These are phyloP conservation scores for Fusarium gaditjirri DNA, from an alignment of 2,329 filamentous ascomycete species.

Conservation along the genomic window DNA sequence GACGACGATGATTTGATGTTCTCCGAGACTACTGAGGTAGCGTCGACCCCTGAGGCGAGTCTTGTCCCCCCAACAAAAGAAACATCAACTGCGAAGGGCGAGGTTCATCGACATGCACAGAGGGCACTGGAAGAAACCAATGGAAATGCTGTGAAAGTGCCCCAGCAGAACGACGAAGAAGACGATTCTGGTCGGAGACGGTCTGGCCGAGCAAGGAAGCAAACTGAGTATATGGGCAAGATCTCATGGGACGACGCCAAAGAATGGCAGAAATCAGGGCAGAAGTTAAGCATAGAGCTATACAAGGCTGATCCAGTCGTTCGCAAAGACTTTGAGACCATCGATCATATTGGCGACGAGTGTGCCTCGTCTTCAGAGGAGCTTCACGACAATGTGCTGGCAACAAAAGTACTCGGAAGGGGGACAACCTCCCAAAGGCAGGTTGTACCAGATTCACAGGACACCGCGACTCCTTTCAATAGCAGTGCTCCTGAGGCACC, in stretches of 20 bases:
- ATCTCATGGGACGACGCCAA: slow-evolving; percentile 45
- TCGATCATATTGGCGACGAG: slow-evolving; percentile 6
- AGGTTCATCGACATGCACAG: not conserved
- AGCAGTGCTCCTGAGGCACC: slow-evolving; percentile 35
- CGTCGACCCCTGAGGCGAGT: not conserved
- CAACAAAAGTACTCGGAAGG: not conserved
- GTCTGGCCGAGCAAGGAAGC: slow-evolving; percentile 45
- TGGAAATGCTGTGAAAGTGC: not conserved
- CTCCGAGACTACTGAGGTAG: not conserved
- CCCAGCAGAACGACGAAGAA: not conserved
- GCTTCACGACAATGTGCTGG: not conserved
- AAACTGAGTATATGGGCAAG: slow-evolving; percentile 46
- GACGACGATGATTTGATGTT: slow-evolving; percentile 43
- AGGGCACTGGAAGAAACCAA: not conserved
- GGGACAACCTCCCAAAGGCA: not conserved
- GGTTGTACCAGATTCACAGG: slow-evolving; percentile 47
- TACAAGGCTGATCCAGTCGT: slow-evolving; percentile 3
- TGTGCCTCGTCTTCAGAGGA: not conserved
- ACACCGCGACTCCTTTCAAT: slow-evolving; percentile 36
- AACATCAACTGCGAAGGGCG: not conserved
- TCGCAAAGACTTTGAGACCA: slow-evolving; percentile 15
- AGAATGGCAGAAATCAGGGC: slow-evolving; percentile 11
- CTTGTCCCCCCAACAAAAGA: not conserved
- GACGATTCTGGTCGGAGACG: slow-evolving; percentile 34
- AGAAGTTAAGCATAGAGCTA: slow-evolving; percentile 27